Percentiles rank a stretch among this genome's conserved stretches.
Conservation (phyloP, 2,329 filamentous ascomycete genomes). For the Onygenales sp. region DNA sequence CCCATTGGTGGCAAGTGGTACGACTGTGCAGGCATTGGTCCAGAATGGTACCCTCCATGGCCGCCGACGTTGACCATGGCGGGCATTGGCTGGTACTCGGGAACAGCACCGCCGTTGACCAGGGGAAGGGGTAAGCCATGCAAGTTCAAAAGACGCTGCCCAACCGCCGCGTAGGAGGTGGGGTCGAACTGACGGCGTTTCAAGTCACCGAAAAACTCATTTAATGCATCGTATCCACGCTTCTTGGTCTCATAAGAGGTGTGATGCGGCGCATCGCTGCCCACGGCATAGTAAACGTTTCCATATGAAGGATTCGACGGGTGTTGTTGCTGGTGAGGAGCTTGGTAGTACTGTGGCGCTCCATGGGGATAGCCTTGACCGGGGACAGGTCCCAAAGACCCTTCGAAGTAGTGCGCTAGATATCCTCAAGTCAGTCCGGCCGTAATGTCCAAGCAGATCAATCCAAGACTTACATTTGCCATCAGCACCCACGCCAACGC, state of each 20-base stretch:
- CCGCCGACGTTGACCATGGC: constrained; percentile 48
- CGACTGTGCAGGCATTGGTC: constrained; percentile 59
- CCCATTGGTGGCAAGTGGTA: constrained; percentile 83
- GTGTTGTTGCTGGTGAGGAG: constrained; percentile 40
- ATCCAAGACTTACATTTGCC: constrained; percentile 24
- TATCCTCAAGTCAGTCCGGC: neutral
- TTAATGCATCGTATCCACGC: constrained; percentile 76
- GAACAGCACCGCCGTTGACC: constrained; percentile 44
- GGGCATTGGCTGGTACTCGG: constrained; percentile 44
- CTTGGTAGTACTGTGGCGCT: constrained; percentile 40
- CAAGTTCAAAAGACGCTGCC: constrained; percentile 74
- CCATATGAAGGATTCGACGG: constrained; percentile 52
- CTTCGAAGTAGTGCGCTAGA: constrained; percentile 47
- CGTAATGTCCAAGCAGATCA: too few species aligned
- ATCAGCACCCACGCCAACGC: constrained; percentile 17
- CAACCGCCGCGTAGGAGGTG: constrained; percentile 80
- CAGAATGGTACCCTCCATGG: constrained; percentile 40
- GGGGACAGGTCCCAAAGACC: constrained; percentile 40
- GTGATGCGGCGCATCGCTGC: constrained; percentile 58
- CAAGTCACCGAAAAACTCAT: constrained; percentile 87
- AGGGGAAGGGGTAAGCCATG: constrained; percentile 58
- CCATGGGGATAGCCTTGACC: constrained; percentile 33
- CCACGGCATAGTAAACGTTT: constrained; percentile 69
- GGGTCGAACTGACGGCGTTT: constrained; percentile 89
- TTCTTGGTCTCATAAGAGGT: constrained; percentile 62